phyloP scores from a whole-genome alignment of 1,139 yeast genomes.

The Zygosaccharomyces sapae region DNA sequence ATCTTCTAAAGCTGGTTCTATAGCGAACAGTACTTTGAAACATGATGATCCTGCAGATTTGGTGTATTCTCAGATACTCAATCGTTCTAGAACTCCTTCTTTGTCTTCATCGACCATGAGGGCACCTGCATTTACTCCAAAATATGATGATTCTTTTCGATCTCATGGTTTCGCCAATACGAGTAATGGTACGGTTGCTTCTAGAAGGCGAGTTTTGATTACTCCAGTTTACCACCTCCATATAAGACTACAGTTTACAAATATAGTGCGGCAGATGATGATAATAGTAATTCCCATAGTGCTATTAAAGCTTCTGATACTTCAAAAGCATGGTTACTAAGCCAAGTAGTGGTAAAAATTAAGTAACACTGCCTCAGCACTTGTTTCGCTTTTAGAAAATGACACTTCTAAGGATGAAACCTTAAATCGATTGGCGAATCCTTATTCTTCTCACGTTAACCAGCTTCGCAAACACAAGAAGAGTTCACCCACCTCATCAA shows the following conservation, averaged over 20 bases:
- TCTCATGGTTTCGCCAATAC: slow-evolving; percentile 18
- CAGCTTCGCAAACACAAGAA: slow-evolving; percentile 29
- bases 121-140: slow-evolving; percentile 38
- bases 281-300: slow-evolving; percentile 16
- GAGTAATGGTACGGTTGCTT: slow-evolving; percentile 21
- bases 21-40: slow-evolving; percentile 1
- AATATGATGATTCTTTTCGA: slow-evolving; percentile 28
- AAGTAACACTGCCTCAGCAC: slow-evolving; percentile 64
- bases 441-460: slow-evolving; percentile 43
- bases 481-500: slow-evolving; percentile 7
- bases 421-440: slow-evolving; percentile 46
- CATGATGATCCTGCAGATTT: slow-evolving; percentile 10
- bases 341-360: slow-evolving; percentile 29
- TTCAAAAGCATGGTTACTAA: slow-evolving; percentile 2
- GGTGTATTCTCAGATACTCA: slow-evolving; percentile 17
- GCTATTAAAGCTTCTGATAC: background rate
- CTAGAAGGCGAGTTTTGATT: slow-evolving; percentile 49
- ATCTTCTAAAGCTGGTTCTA: slow-evolving; percentile 21
- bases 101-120: slow-evolving; percentile 18
- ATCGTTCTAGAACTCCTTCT: slow-evolving; percentile 16
- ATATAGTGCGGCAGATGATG: slow-evolving; percentile 22
- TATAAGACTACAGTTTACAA: slow-evolving; percentile 46
- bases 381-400: slow-evolving; percentile 58
- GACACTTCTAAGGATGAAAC: slow-evolving; percentile 24
- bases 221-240: slow-evolving; percentile 63